phyloP scores from a whole-genome alignment of 805 yeast genomes.

The Wickerhamomyces bovis region DNA sequence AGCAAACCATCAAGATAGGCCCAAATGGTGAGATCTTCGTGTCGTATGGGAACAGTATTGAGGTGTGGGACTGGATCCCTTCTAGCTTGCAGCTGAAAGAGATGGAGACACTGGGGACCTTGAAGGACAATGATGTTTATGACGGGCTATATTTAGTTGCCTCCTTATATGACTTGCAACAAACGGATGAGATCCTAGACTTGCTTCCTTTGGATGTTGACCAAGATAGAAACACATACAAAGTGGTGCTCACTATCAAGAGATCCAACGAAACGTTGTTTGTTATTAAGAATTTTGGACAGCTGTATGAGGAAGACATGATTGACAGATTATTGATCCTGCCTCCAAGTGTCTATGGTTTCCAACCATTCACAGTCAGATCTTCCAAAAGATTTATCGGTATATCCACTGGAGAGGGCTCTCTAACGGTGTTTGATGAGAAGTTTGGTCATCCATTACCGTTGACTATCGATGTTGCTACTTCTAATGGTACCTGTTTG shows the following conservation, averaged over 20 bases:
- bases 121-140: constrained; percentile 6
- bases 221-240: constrained; percentile 19
- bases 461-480: constrained; percentile 12
- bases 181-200: constrained; percentile 16
- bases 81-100: constrained; percentile 13
- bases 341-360: constrained; percentile 24
- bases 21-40: constrained; percentile 32
- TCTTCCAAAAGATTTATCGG: constrained; percentile 19
- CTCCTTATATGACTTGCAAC: constrained; percentile 10
- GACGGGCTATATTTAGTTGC: constrained; percentile 27
- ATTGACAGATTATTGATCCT: constrained; percentile 14
- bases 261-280: constrained; percentile 9
- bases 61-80: constrained; percentile 37
- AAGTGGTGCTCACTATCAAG: constrained; percentile 8
- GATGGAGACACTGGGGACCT: constrained; percentile 4
- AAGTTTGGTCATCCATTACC: constrained; percentile 14
- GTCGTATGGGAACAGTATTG: constrained; percentile 24
- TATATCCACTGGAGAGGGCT: constrained; percentile 25
- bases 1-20: constrained; percentile 27
- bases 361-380: constrained; percentile 19
- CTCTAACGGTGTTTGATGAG: constrained; percentile 22
- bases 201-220: constrained; percentile 23
- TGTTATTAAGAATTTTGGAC: constrained; percentile 18
- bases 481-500: constrained; percentile 33
- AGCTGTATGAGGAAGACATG: constrained; percentile 10